Evolutionary conservation across 1,284 basidiomycete genomes (phyloP).

Genomic region (Termitomyces sp.): DNA sequence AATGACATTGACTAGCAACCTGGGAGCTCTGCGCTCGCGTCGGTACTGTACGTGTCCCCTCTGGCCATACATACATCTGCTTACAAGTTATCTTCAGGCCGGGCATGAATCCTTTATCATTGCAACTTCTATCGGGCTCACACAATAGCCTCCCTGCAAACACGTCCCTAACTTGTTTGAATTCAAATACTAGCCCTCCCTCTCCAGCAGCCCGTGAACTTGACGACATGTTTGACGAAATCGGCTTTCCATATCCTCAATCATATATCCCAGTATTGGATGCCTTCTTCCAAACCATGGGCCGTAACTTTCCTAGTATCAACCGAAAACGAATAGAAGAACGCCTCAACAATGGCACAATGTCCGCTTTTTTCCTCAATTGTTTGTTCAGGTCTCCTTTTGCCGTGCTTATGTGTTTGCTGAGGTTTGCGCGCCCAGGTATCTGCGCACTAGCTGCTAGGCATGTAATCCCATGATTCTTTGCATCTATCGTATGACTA

Average conservation of each 20-base stretch:
- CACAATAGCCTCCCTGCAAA: not conserved
- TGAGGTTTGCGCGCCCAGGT: conserved; percentile 1
- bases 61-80: not conserved
- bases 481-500: not conserved
- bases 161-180: not conserved
- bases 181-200: conserved; percentile 1
- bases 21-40: not conserved
- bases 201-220: conserved; percentile 2
- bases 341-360: conserved; percentile 11
- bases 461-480: not conserved
- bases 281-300: conserved; percentile 13
- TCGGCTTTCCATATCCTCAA: conserved; percentile 11
- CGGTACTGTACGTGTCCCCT: not conserved
- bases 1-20: not conserved
- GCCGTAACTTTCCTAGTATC: conserved; percentile 14
- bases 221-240: conserved; percentile 13
- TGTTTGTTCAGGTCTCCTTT: conserved; percentile 2
- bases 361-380: conserved; percentile 15
- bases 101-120: conserved; percentile 6
- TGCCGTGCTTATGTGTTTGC: not conserved
- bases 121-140: conserved; percentile 1
- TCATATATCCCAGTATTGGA: conserved; percentile 12
- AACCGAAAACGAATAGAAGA: conserved; percentile 14
- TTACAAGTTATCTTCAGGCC: conserved; percentile 3
- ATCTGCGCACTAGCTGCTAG: conserved; percentile 13